phyloP scores from a whole-genome alignment of 2,329 filamentous ascomycete genomes.

The Xylariaceae sp. region DNA sequence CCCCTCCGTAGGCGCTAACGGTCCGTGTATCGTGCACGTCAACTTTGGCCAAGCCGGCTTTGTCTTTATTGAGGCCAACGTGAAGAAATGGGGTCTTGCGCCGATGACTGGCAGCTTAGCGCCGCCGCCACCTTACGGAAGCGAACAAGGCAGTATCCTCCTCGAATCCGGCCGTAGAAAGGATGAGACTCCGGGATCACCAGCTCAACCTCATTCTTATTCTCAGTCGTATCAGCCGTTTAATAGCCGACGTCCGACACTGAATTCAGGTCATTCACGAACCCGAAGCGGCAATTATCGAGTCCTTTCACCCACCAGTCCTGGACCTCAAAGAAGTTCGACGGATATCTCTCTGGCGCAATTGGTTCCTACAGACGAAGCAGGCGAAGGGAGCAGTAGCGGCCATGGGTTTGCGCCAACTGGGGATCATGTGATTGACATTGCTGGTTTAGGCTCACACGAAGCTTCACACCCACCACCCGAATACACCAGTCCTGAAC shows the following conservation, averaged over 20 bases:
- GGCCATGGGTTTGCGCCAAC: constrained; percentile 31
- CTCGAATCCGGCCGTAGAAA: constrained; percentile 74
- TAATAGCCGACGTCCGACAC: constrained; percentile 34
- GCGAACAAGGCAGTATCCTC: constrained; percentile 92
- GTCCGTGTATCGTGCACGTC: constrained; percentile 86
- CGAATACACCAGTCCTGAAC: constrained; percentile 63
- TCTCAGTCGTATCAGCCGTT: constrained; percentile 43
- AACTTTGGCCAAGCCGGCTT: constrained; percentile 98
- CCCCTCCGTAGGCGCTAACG: constrained; percentile 92
- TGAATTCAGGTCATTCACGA: constrained; percentile 62
- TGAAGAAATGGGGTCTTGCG: constrained; percentile 98
- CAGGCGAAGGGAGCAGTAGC: constrained; percentile 60
- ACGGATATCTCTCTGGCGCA: constrained; percentile 95
- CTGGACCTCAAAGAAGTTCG: constrained; percentile 82
- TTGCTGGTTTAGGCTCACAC: constrained; percentile 44
- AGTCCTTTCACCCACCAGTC: constrained; percentile 70
- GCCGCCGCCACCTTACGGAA: constrained; percentile 92
- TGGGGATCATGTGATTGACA: constrained; percentile 36
- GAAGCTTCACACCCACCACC: constrained; percentile 61
- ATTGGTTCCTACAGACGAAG: constrained; percentile 64
- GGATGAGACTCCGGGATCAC: constrained; percentile 45
- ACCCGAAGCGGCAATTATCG: constrained; percentile 75
- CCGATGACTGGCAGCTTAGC: constrained; percentile 93
- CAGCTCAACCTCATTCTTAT: constrained; percentile 41
- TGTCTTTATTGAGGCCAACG: constrained; percentile 98